Conservation (phyloP, 2,329 filamentous ascomycete species). For the Microsporum audouinii region DNA sequence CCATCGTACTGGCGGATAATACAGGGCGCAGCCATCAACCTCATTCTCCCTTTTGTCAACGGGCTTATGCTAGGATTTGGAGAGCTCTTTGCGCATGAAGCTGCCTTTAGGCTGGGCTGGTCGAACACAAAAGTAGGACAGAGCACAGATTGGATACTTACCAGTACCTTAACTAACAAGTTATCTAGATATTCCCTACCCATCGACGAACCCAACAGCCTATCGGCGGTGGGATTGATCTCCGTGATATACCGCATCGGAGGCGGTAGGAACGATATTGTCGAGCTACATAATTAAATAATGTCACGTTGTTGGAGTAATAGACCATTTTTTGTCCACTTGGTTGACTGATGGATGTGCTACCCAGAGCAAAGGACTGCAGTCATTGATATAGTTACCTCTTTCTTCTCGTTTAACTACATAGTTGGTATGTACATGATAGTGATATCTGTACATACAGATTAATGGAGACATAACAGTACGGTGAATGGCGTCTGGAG, state of each 20-base stretch:
- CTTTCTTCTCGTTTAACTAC: not conserved
- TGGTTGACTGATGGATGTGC: not conserved
- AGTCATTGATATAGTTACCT: not conserved
- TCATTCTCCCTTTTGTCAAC: slow-evolving; percentile 92
- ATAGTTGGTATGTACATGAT: not conserved
- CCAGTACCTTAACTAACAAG: slow-evolving; percentile 11
- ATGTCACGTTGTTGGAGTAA: slow-evolving; percentile 58
- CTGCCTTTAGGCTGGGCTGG: slow-evolving; percentile 88
- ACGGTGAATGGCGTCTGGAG: not conserved
- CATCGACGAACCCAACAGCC: slow-evolving; percentile 50
- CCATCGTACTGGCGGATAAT: slow-evolving; percentile 78
- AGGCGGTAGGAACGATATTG: slow-evolving; percentile 38
- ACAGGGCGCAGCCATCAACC: slow-evolving; percentile 84
- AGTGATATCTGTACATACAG: not conserved
- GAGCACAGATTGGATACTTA: not conserved
- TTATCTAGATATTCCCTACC: slow-evolving; percentile 43
- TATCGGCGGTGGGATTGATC: slow-evolving; percentile 72
- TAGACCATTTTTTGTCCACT: not conserved
- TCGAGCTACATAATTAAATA: slow-evolving; percentile 43
- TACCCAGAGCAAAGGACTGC: not conserved
- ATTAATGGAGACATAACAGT: not conserved
- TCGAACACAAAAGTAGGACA: slow-evolving; percentile 70
- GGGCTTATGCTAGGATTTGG: slow-evolving; percentile 97
- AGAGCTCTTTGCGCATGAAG: slow-evolving; percentile 91
- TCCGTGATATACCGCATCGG: slow-evolving; percentile 54